Evolutionary conservation across 2,329 filamentous ascomycete species (phyloP), one percentile per base, ranked within the genome.

Genomic region (Akanthomyces lecanii): DNA sequence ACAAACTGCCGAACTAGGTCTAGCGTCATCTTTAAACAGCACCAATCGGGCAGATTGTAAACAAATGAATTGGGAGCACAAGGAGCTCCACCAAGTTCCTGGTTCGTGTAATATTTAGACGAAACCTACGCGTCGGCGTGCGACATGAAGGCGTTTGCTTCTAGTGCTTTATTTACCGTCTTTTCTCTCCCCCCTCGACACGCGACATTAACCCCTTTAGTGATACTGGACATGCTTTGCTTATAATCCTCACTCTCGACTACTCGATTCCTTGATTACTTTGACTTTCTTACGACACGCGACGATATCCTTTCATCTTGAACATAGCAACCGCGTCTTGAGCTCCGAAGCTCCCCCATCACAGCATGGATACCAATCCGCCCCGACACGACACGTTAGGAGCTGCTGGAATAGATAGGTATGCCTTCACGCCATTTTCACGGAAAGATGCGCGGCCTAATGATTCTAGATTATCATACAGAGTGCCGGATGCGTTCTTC

Each of bases 21-120:
- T 64, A 64, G 56, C 51, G 56, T 18, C 23, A 6, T 12, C 16
- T 12, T 30, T 44, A 55, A 44, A 21, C 38, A 53, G n/a, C 38
- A 51, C 56, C 21, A 61, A 64, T 55, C 30, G 50, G 55, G 56
- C 48, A 64, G 57, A 54, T 50, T 64, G 62, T 64, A 64, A 64
- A 64, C 62, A 64, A 64, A 48, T 52, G 47, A 52, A 45, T 28
- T 42, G 36, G 36, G 18, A 36, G 18, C 57, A 48, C 36, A 47
- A 42, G 44, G 4, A 63, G 61, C 61, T 63, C 61, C 53, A 57
- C 54, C 55, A 23, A 53, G n/a, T 42, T 57, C 38, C 28, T 36
- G n/a, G 21, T 36, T 44, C 47, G 21, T 45, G 5, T 36, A 53
- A 57, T 38, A 36, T 36, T 36, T 36, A 45, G 59, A 53, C 59